Evolutionary conservation across 345 rosid species (phyloP).

Genomic region (Lenwebbia sp.): DNA sequence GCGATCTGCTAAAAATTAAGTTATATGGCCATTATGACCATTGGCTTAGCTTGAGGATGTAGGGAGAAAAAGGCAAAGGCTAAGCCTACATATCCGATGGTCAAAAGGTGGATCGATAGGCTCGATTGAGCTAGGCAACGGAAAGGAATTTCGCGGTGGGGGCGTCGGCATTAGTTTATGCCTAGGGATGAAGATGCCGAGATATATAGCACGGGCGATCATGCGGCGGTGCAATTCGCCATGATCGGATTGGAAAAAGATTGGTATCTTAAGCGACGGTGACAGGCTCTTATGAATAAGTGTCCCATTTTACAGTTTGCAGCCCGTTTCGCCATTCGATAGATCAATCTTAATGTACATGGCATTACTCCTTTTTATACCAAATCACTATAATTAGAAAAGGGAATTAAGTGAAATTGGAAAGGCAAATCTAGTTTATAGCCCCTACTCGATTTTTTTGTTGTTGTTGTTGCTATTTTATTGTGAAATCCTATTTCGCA

Average conservation of each 20-base stretch:
- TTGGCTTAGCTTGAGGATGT: not conserved
- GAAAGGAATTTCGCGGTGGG: not conserved
- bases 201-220: not conserved
- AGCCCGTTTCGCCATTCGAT: not conserved
- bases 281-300: too few species aligned
- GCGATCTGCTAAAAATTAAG: conserved; percentile 33
- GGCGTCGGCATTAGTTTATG: not conserved
- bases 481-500: not conserved
- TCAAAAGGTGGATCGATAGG: conserved; percentile 2
- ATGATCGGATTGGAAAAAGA: not conserved
- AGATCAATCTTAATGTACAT: not conserved
- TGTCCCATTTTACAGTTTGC: not conserved
- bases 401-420: not conserved
- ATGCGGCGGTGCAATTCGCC: not conserved
- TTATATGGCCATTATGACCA: conserved; percentile 3
- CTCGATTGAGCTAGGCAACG: not conserved
- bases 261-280: not conserved
- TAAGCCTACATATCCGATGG: not conserved
- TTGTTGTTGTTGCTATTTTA: not conserved
- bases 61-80: not conserved
- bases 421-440: not conserved
- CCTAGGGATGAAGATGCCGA: not conserved
- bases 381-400: not conserved
- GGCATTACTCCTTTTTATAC: not conserved
- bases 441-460: not conserved